phyloP scores from a whole-genome alignment of 2,329 filamentous ascomycete species.

The Beauveria bassiana region DNA sequence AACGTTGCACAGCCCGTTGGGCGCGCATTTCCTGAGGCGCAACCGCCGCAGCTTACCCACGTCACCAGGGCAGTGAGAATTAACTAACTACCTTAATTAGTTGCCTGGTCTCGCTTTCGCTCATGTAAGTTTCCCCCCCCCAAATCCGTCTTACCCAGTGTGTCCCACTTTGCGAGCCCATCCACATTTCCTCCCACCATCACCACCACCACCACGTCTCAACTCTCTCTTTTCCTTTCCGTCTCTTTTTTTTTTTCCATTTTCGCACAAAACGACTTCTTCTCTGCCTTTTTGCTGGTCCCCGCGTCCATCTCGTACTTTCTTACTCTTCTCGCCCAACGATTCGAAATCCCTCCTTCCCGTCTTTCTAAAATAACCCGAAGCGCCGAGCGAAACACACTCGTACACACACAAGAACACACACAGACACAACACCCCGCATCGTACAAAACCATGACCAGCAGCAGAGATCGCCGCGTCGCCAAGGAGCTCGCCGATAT shows the following conservation, averaged over 20 bases:
- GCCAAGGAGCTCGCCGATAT: conserved; percentile 74
- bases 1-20: no score
- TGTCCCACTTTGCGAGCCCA: neutral
- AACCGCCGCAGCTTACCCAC: no score
- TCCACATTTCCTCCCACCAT: neutral
- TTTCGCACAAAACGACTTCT: neutral
- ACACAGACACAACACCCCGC: neutral
- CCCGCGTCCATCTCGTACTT: no score
- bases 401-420: neutral
- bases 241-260: neutral
- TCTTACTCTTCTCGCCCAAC: no score
- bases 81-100: no score
- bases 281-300: neutral
- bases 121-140: no score
- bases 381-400: neutral
- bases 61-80: no score
- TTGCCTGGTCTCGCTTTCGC: no score
- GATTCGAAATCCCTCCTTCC: neutral
- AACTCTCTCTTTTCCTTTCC: no score
- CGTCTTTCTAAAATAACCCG: neutral
- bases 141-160: no score
- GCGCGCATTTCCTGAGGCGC: no score
- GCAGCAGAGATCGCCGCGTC: conserved; percentile 51
- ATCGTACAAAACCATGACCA: conserved; percentile 31
- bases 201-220: neutral